These are phyloP conservation scores for Neurospora sp. DNA, from an alignment of 495 filamentous ascomycete genomes.

Conservation along the genomic window DNA sequence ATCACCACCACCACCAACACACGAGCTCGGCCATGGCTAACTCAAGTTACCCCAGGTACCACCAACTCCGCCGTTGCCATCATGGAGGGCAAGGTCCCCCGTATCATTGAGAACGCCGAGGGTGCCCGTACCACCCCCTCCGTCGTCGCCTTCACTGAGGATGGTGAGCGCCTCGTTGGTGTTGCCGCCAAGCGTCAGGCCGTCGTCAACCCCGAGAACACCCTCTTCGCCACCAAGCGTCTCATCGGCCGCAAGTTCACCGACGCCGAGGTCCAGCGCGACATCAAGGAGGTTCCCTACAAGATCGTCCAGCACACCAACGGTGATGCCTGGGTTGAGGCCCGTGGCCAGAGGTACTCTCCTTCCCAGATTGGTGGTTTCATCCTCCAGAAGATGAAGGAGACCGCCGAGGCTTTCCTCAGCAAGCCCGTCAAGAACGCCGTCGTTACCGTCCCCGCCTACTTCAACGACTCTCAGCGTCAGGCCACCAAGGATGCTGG, in stretches of 20 bases:
- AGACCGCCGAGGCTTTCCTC: slow-evolving; percentile 87
- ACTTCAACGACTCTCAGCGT: slow-evolving; percentile 97
- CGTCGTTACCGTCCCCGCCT: slow-evolving; percentile 91
- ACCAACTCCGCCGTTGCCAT: slow-evolving; percentile 97
- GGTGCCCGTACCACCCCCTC: slow-evolving; percentile 95
- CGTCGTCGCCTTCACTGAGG: slow-evolving; percentile 91
- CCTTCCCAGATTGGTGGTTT: slow-evolving; percentile 98
- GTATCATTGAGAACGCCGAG: slow-evolving; percentile 88
- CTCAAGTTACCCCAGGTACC: slow-evolving; percentile 49
- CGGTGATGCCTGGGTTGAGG: slow-evolving; percentile 95
- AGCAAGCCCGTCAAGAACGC: slow-evolving; percentile 86
- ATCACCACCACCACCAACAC: neutral
- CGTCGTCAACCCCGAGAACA: slow-evolving; percentile 98
- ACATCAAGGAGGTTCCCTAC: slow-evolving; percentile 97
- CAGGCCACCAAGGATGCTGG: slow-evolving; percentile 97
- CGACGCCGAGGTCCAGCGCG: slow-evolving; percentile 90
- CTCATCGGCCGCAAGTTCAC: slow-evolving; percentile 98
- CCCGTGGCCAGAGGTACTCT: slow-evolving; percentile 93
- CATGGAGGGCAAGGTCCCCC: slow-evolving; percentile 92
- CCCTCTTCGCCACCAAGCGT: slow-evolving; percentile 98
- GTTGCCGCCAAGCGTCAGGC: slow-evolving; percentile 98
- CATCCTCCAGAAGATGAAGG: slow-evolving; percentile 96
- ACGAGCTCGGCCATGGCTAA: slow-evolving; percentile 11
- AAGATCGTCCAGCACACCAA: slow-evolving; percentile 99
- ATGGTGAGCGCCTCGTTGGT: slow-evolving; percentile 95